Evolutionary conservation across 176 grass and related monocot species (phyloP).

Genomic region (Calamus simplicifolius): DNA sequence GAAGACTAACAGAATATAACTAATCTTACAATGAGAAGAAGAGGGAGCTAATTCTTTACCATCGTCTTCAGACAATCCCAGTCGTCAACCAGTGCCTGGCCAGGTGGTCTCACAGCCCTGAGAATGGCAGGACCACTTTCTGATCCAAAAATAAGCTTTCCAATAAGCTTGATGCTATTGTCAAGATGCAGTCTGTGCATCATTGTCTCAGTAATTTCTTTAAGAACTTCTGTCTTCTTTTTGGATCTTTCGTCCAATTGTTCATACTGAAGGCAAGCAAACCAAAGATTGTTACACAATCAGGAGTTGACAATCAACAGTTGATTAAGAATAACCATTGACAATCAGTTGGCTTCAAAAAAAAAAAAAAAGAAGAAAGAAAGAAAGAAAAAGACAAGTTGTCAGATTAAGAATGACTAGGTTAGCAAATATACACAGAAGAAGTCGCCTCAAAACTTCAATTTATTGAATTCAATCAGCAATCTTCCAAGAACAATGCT

Average conservation of each 20-base stretch:
- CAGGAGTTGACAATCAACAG: background rate
- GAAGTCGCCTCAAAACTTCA: no score
- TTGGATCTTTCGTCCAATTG: conserved; percentile 29
- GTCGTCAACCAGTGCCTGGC: conserved; percentile 63
- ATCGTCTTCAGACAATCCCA: conserved; percentile 84
- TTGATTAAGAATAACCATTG: no score
- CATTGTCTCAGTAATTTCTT: conserved; percentile 53
- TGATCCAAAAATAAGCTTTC: conserved; percentile 65
- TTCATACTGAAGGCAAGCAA: conserved; percentile 51
- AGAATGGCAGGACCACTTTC: conserved; percentile 41
- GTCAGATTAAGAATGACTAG: no score
- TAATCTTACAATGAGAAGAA: no score
- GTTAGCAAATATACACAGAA: no score
- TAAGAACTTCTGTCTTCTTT: conserved; percentile 42
- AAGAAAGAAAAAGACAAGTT: no score
- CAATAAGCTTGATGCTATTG: conserved; percentile 58
- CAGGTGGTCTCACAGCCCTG: conserved; percentile 34
- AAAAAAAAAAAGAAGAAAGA: no score
- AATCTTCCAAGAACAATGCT: no score
- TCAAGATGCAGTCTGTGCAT: conserved; percentile 73
- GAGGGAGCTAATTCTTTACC: conserved; percentile 24
- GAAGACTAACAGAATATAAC: no score
- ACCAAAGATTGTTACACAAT: background rate
- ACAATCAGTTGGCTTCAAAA: no score
- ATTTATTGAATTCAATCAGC: no score